These are phyloP conservation scores for Erodium trifolium DNA, from an alignment of 441 rosid genomes.

Conservation along the genomic window DNA sequence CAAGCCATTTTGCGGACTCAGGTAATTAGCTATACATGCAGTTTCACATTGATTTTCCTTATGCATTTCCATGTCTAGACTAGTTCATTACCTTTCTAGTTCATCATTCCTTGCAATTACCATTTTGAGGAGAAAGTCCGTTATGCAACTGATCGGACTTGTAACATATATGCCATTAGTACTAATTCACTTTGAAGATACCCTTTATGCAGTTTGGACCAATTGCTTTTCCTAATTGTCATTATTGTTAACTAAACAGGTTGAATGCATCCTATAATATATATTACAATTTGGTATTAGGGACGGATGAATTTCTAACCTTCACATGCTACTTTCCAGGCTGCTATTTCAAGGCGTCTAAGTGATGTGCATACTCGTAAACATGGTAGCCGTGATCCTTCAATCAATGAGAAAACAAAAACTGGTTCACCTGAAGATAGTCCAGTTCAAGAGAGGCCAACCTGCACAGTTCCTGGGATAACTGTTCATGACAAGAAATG, in stretches of 20 bases:
- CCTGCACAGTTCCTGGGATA: slow-evolving; percentile 37
- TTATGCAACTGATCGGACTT: too few species aligned
- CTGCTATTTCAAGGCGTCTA: slow-evolving; percentile 74
- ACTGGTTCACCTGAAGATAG: slow-evolving; percentile 37
- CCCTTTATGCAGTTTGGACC: too few species aligned
- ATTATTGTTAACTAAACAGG: too few species aligned
- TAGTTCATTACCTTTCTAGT: not conserved
- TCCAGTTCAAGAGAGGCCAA: slow-evolving; percentile 27
- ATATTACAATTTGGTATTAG: too few species aligned
- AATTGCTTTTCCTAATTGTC: too few species aligned
- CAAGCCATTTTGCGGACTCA: slow-evolving; percentile 77
- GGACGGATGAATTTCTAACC: not conserved
- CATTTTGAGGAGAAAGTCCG: too few species aligned
- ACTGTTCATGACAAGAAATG: slow-evolving; percentile 75
- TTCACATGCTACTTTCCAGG: slow-evolving; percentile 31
- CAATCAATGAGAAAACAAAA: slow-evolving; percentile 38
- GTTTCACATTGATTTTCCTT: not conserved
- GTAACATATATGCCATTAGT: too few species aligned
- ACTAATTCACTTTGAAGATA: too few species aligned
- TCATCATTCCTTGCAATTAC: not conserved
- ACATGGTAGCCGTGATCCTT: slow-evolving; percentile 28
- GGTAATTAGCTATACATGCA: slow-evolving; percentile 28
- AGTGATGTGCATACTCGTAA: slow-evolving; percentile 60
- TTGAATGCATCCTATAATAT: too few species aligned
- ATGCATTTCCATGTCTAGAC: not conserved